Percentiles rank a stretch among this genome's conserved stretches.
Evolutionary conservation across 768 basidiomycete species (phyloP).

Genomic region (Scleroderma citrinum): DNA sequence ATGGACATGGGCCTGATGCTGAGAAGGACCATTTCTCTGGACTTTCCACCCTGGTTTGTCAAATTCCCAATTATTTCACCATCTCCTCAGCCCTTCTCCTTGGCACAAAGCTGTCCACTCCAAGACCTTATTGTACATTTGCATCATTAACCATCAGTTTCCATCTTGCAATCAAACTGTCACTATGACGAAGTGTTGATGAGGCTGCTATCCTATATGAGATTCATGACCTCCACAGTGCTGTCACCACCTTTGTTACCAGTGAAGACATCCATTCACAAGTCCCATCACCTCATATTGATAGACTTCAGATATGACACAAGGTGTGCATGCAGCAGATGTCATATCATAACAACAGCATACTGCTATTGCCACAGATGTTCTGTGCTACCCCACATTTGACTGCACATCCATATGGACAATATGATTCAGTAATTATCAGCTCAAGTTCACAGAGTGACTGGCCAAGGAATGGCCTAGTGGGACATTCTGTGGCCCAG

Average conservation of each 20-base stretch:
- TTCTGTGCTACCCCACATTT: slow-evolving; percentile 2
- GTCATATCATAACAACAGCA: slow-evolving; percentile 15
- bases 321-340: slow-evolving; percentile 19
- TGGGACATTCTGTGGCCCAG: slow-evolving; percentile 15
- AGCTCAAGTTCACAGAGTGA: slow-evolving; percentile 1
- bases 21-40: neutral
- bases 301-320: slow-evolving; percentile 24
- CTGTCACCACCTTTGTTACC: neutral
- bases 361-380: slow-evolving; percentile 8
- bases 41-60: neutral
- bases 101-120: slow-evolving; percentile 12
- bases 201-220: neutral
- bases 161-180: neutral
- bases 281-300: neutral
- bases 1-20: neutral
- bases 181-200: neutral
- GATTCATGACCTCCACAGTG: neutral
- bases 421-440: slow-evolving; percentile 11
- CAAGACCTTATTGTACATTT: neutral
- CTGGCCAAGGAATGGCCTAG: slow-evolving; percentile 12
- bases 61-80: slow-evolving; percentile 2
- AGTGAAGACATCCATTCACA: neutral
- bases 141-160: neutral
- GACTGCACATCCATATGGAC: slow-evolving; percentile 4
- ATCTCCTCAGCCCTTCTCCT: neutral